A percentile compares a stretch with the other conserved stretches of the same genome.
Conservation (phyloP, 148 eudicot genomes). For the Suaeda aralocaspica region DNA sequence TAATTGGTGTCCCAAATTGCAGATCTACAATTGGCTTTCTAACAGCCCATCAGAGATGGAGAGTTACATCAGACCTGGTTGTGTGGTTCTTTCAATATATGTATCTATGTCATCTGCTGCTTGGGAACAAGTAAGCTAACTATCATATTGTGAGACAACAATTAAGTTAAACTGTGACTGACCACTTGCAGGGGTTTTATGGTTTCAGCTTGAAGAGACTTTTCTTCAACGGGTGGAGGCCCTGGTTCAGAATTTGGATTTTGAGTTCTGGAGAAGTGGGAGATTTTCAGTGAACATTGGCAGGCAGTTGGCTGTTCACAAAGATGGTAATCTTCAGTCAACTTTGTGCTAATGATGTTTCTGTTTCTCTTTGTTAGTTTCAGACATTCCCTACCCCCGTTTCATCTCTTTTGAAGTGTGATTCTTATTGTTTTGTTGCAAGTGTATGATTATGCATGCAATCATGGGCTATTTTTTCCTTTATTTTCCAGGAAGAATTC, state of each 20-base stretch:
- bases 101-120: constrained; percentile 58
- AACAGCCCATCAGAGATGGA: constrained; percentile 89
- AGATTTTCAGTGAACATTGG: constrained; percentile 63
- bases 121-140: constrained; percentile 63
- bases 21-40: constrained; percentile 79
- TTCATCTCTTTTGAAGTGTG: background rate
- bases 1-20: constrained; percentile 21
- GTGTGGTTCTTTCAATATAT: constrained; percentile 69
- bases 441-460: background rate
- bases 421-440: background rate
- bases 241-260: constrained; percentile 44
- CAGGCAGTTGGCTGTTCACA: constrained; percentile 39
- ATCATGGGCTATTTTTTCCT: background rate
- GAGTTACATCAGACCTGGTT: constrained; percentile 93
- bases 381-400: background rate
- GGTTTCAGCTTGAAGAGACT: constrained; percentile 62
- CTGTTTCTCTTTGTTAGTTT: background rate
- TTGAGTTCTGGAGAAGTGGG: constrained; percentile 66
- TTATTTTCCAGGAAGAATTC: constrained; percentile 25
- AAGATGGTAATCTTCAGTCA: constrained; percentile 23
- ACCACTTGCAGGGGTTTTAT: constrained; percentile 15
- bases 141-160: background rate
- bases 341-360: background rate
- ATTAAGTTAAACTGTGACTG: constrained; percentile 15
- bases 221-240: constrained; percentile 39